Percentiles rank a stretch among this genome's conserved stretches.
Conservation (phyloP, 2,329 filamentous ascomycete species). For the Curvularia sp. region DNA sequence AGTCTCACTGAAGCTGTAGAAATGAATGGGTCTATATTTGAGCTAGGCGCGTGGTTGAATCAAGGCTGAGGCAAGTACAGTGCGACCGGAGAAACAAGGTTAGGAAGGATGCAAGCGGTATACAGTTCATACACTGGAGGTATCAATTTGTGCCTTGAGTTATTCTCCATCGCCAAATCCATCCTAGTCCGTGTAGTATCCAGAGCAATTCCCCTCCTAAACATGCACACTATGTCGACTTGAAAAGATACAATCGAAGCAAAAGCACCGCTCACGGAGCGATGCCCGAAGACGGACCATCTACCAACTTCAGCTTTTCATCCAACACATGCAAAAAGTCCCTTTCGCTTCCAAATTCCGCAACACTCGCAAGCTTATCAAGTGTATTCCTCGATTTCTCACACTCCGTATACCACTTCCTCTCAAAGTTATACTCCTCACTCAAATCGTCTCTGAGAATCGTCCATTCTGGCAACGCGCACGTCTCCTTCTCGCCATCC, state of each 20-base stretch:
- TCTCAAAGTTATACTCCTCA: conserved; percentile 38
- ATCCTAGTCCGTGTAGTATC: not conserved
- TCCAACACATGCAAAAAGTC: conserved; percentile 39
- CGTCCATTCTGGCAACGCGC: conserved; percentile 40
- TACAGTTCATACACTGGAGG: not conserved
- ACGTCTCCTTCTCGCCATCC: conserved; percentile 20
- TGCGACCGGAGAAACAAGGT: not conserved
- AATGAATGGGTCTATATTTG: not conserved
- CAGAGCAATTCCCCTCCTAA: not conserved
- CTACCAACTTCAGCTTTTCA: conserved; percentile 35
- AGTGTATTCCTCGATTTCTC: conserved; percentile 29
- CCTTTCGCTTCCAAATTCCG: conserved; percentile 20
- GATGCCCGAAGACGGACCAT: conserved; percentile 21
- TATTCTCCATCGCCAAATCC: not conserved
- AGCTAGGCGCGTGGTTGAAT: not conserved
- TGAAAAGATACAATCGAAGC: not conserved
- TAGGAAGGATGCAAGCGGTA: not conserved
- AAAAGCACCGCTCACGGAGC: conserved; percentile 17
- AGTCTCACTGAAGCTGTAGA: not conserved
- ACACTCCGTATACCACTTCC: conserved; percentile 38
- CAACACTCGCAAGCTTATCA: conserved; percentile 18
- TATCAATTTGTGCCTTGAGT: not conserved
- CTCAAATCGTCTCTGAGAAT: conserved; percentile 29
- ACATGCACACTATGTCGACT: not conserved
- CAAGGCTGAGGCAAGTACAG: not conserved